Evolutionary conservation across 2,329 filamentous ascomycete species (phyloP), one percentile per base, ranked within the genome.

Genomic region (Penicillium sp.): DNA sequence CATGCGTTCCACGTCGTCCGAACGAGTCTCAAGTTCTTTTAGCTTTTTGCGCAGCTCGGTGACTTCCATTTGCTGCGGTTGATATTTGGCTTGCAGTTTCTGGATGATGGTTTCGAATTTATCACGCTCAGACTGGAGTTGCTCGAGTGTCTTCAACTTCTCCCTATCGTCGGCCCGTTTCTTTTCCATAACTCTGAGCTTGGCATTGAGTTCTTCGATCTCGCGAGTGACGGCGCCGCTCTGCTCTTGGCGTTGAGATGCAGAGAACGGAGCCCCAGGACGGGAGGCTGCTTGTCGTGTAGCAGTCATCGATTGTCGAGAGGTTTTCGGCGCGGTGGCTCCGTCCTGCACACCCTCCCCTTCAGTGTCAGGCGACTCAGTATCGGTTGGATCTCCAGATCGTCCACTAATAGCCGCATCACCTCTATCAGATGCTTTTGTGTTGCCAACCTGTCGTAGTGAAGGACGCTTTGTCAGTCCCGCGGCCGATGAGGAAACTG

Each of bases 21-120:
- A 81, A 47, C 84, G 84, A 21, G 81, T 75, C 69, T 94, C 87
- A 0, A 87, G 84, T 65, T 95, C 90, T 67, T 91, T 92, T 43
- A 95, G 73, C 67, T 89, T 82, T 69, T 89, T 90, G 61, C 89
- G 87, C 27, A 96, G 76, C 16, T 93, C 88, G 0, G 79, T 78
- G 59, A 91, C 86, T 68, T 97, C 93, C 65, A 90, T 85, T 62
- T 92, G 88, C 56, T 93, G 88, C 0, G 90, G 86, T 68, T 95
- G 91, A 62, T 91, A 92, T 74, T 97, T 97, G 39, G 86, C 82
- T 70, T 97, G 91, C 46, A 99, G 78, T 68, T 95, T 97, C 69
- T 96, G 89, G 48, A 97, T 92, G 62, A 97, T 91, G 5, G 76
- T 81, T 71, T 96, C 90, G 61, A 89, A 78, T 49, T 78, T 76